Evolutionary conservation across 2,329 filamentous ascomycete species (phyloP).

Genomic region (Cercospora sp.): DNA sequence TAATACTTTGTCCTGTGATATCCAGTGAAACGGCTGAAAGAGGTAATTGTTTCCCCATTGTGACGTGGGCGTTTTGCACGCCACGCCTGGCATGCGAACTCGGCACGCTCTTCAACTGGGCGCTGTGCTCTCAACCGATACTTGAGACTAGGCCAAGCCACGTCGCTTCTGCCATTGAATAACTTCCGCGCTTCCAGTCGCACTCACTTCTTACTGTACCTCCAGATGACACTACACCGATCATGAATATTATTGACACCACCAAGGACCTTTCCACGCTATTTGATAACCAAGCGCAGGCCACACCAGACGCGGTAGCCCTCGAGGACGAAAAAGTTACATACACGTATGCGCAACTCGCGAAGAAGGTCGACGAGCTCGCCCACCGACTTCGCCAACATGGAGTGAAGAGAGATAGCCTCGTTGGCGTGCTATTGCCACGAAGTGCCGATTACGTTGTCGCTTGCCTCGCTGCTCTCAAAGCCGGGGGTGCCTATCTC

Average conservation of each 20-base stretch:
- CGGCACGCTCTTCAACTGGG: constrained; percentile 1
- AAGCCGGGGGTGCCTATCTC: constrained; percentile 76
- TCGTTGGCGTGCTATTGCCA: constrained; percentile 74
- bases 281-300: constrained; percentile 66
- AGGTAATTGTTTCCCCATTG: constrained; percentile 8
- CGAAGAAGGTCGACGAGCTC: constrained; percentile 65
- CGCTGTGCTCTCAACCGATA: constrained; percentile 8
- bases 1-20: neutral
- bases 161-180: neutral
- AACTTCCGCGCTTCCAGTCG: neutral
- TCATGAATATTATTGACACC: constrained; percentile 68
- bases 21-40: constrained; percentile 8
- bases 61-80: constrained; percentile 9
- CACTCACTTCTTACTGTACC: neutral
- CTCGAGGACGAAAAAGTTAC: constrained; percentile 67
- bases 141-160: neutral
- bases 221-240: constrained; percentile 2
- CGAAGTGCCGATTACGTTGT: constrained; percentile 78
- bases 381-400: constrained; percentile 63
- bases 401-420: constrained; percentile 69
- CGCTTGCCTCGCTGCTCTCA: constrained; percentile 73
- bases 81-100: constrained; percentile 2
- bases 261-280: constrained; percentile 71
- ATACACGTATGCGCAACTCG: constrained; percentile 73
- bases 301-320: constrained; percentile 68